Conservation (phyloP, 148 eudicot genomes). For the Rhododendron ferrugineum region DNA sequence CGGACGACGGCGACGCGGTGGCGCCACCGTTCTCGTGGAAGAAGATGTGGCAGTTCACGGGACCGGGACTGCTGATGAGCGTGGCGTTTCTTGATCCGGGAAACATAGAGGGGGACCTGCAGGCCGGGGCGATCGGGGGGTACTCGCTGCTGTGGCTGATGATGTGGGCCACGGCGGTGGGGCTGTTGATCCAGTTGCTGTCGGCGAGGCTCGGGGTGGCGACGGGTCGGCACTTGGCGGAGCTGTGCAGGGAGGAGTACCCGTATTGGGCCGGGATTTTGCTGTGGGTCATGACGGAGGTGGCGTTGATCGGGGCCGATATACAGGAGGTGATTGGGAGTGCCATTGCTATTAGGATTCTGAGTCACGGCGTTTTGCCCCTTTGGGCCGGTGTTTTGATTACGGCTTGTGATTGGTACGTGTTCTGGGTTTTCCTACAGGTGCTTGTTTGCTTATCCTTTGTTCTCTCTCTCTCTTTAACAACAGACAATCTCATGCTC, state of each 20-base stretch:
- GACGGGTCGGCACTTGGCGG: constrained; percentile 47
- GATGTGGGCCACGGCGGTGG: constrained; percentile 53
- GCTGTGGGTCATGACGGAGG: constrained; percentile 50
- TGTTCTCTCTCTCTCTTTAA: no score
- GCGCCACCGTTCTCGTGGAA: constrained; percentile 38
- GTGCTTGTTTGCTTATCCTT: not conserved
- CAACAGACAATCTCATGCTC: no score
- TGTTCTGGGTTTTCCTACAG: not conserved
- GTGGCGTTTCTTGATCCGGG: constrained; percentile 52
- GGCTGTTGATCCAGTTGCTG: constrained; percentile 41
- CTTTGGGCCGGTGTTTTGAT: constrained; percentile 54
- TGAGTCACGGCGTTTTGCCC: constrained; percentile 37
- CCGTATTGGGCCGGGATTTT: constrained; percentile 44
- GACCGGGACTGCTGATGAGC: constrained; percentile 53
- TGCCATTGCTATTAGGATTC: constrained; percentile 45
- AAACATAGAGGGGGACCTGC: constrained; percentile 44
- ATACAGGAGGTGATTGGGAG: constrained; percentile 57
- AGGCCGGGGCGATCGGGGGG: constrained; percentile 49
- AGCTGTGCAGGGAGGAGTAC: constrained; percentile 48
- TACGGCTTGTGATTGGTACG: constrained; percentile 51
- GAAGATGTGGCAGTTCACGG: constrained; percentile 46
- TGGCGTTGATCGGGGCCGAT: constrained; percentile 50
- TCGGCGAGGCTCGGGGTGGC: constrained; percentile 51
- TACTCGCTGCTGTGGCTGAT: constrained; percentile 45
- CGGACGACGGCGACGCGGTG: not conserved